These are phyloP conservation scores for Candida maris DNA, from an alignment of 805 yeast genomes.

Conservation along the genomic window DNA sequence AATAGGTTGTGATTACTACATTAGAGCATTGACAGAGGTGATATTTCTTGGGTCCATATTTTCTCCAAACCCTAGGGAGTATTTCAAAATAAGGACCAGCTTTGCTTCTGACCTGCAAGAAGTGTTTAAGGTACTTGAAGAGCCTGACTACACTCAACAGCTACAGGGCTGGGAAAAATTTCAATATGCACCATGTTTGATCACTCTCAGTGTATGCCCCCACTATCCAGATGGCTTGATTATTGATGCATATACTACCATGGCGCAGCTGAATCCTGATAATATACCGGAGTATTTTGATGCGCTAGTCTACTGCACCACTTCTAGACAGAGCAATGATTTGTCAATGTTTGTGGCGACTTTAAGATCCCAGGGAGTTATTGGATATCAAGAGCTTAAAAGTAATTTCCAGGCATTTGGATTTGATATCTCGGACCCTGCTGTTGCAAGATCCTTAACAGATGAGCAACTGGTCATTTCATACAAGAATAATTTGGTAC, in stretches of 20 bases:
- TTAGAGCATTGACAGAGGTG: slow-evolving; percentile 53
- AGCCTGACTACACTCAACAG: slow-evolving; percentile 22
- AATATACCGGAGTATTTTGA: slow-evolving; percentile 54
- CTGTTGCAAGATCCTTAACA: slow-evolving; percentile 15
- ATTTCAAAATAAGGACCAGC: slow-evolving; percentile 15
- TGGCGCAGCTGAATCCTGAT: slow-evolving; percentile 39
- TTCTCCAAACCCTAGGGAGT: slow-evolving; percentile 20
- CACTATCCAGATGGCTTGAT: slow-evolving; percentile 49
- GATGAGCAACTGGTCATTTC: slow-evolving; percentile 28
- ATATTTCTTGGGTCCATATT: slow-evolving; percentile 38
- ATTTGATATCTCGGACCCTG: slow-evolving; percentile 23
- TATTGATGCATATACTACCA: slow-evolving; percentile 42
- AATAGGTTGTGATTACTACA: slow-evolving; percentile 45
- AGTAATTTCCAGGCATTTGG: slow-evolving; percentile 28
- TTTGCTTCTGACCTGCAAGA: slow-evolving; percentile 19
- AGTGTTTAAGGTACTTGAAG: slow-evolving; percentile 24
- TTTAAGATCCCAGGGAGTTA: slow-evolving; percentile 47
- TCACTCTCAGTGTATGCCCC: slow-evolving; percentile 45
- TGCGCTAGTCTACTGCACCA: slow-evolving; percentile 49
- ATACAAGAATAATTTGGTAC: slow-evolving; percentile 24
- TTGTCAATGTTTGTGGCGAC: slow-evolving; percentile 43
- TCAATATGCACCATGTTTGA: slow-evolving; percentile 26
- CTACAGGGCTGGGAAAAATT: slow-evolving; percentile 22
- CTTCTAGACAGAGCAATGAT: slow-evolving; percentile 43
- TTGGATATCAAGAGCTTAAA: slow-evolving; percentile 45